Evolutionary conservation across 2,329 filamentous ascomycete species (phyloP).

Genomic region (Ophiostoma triangulosporum): DNA sequence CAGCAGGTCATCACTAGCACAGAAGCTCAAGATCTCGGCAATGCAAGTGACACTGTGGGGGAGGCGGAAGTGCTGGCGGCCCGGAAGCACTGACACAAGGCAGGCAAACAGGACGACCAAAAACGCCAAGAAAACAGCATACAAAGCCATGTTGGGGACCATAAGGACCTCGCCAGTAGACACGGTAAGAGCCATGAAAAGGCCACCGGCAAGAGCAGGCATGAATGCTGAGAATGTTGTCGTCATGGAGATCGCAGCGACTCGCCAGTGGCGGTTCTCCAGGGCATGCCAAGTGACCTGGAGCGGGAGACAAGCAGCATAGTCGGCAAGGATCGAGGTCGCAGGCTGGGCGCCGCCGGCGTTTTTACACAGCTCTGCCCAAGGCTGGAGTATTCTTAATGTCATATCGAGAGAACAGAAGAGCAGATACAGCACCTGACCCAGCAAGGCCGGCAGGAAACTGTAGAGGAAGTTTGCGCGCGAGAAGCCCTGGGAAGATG

Average conservation of each 20-base stretch:
- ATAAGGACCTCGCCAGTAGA: conserved; percentile 41
- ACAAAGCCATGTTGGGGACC: conserved; percentile 59
- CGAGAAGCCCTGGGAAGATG: conserved; percentile 56
- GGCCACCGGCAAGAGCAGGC: conserved; percentile 53
- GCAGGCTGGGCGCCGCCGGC: conserved; percentile 48
- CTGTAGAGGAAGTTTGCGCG: conserved; percentile 79
- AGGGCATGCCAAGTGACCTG: conserved; percentile 44
- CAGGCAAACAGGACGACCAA: conserved; percentile 56
- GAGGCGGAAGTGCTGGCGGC: conserved; percentile 47
- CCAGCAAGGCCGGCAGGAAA: conserved; percentile 57
- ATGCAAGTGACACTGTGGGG: conserved; percentile 62
- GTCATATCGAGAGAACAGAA: conserved; percentile 55
- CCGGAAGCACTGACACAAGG: conserved; percentile 41
- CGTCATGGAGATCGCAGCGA: conserved; percentile 47
- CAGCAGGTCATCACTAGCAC: conserved; percentile 58
- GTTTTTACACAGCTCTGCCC: conserved; percentile 42
- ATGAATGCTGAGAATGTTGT: conserved; percentile 46
- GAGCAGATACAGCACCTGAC: conserved; percentile 50
- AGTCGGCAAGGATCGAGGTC: conserved; percentile 54
- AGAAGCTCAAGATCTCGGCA: conserved; percentile 64
- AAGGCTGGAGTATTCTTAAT: conserved; percentile 54
- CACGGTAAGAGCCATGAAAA: conserved; percentile 61
- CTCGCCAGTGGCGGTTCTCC: conserved; percentile 49
- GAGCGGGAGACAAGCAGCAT: conserved; percentile 51
- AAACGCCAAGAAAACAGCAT: conserved; percentile 58